Evolutionary conservation across 345 rosid genomes (phyloP).

Genomic region (Moringa oleifera): DNA sequence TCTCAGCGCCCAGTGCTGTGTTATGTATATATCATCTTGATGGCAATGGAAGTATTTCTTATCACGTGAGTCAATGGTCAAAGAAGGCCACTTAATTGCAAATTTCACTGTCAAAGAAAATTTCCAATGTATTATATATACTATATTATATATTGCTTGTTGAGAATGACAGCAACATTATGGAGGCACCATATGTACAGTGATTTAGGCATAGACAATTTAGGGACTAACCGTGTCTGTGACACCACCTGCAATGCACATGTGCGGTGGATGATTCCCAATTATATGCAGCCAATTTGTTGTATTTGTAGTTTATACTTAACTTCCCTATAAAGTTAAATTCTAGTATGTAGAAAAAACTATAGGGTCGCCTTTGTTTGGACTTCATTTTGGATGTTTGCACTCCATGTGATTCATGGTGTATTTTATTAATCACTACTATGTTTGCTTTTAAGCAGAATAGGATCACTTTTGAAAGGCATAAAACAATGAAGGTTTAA

Average conservation of each 20-base stretch:
- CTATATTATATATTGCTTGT: background rate
- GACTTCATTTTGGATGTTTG: slow-evolving; percentile 13
- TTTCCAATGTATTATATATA: background rate
- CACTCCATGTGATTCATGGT: slow-evolving; percentile 16
- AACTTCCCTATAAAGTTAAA: background rate
- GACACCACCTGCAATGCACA: slow-evolving; percentile 15
- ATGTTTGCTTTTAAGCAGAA: background rate
- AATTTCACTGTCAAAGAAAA: background rate
- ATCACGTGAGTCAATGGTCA: slow-evolving; percentile 7
- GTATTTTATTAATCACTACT: background rate
- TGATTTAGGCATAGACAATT: slow-evolving; percentile 14
- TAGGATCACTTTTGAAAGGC: background rate
- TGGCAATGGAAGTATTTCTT: background rate
- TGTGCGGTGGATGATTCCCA: slow-evolving; percentile 18
- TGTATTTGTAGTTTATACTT: background rate
- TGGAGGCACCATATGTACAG: background rate
- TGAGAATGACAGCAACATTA: slow-evolving; percentile 15
- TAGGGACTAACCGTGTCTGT: slow-evolving; percentile 6
- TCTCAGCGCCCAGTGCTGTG: background rate
- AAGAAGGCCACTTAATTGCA: slow-evolving; percentile 4
- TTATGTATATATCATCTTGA: background rate
- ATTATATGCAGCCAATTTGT: slow-evolving; percentile 7
- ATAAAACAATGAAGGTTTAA: background rate
- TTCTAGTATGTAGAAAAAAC: slow-evolving; percentile 19
- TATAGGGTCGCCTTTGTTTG: slow-evolving; percentile 16